Evolutionary conservation across 2,329 filamentous ascomycete genomes (phyloP), one percentile per base, ranked within the genome.

Genomic region (Hypoxylon sp.): DNA sequence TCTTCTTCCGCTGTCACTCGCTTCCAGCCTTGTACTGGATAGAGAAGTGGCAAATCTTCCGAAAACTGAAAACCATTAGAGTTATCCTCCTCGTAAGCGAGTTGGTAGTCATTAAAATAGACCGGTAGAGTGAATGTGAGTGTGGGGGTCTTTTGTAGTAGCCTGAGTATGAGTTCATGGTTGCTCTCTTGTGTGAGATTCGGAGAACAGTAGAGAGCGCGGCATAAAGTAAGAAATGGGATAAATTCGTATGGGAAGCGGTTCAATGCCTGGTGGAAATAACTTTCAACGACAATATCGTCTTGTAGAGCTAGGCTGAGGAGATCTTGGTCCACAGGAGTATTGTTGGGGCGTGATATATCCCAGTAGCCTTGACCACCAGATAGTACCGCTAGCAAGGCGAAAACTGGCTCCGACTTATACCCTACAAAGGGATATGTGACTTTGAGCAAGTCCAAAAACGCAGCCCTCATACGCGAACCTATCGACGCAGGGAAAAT

Each of bases 161-260:
- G 83, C n/a, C 86, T 82, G 39, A 91, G 80, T 8, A 94, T 84
- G 46, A 85, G 74, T 48, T 82, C 81, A 7, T 80, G 76, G 21
- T 74, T 74, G 6, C 79, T 79, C 15, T 78, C 75, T 17, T 78
- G 77, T 8, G 79, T 75, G 10, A 57, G 58, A 55, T 69, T 65
- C 72, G 73, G 83, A 79, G 75, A 86, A 68, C 68, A 89, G 81
- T 86, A 87, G 15, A 97, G 81, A 42, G 87, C 88, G 61, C 89
- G 89, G 76, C 89, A 91, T 42, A 97, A 82, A 58, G 87, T 88
- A 67, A 97, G 81, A 74, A 97, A 93, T 0, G 94, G 93, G 2
- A 90, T 80, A 51, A 93, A 90, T 80, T 98, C 95, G 78, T 93
- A 95, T 0, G 95, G 95, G 76, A 94, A 98, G 61, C 95, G 90